Evolutionary conservation across 305 asterid species (phyloP).

Genomic region (Fraxinus baroniana): DNA sequence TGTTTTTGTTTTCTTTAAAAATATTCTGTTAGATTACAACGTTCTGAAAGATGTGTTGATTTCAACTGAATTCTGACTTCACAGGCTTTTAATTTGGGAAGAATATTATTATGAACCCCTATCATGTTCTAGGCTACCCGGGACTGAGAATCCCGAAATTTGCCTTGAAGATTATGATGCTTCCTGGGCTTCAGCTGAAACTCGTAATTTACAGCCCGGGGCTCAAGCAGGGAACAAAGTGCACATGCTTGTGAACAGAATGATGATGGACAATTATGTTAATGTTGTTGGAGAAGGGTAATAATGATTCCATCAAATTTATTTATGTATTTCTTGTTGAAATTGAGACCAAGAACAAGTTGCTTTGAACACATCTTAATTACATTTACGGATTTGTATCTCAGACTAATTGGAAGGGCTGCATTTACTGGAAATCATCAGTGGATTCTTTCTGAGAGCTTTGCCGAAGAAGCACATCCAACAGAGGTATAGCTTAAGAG

Average conservation of each 20-base stretch:
- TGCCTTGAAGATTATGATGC: conserved; percentile 37
- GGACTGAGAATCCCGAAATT: conserved; percentile 26
- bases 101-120: conserved; percentile 71
- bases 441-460: conserved; percentile 62
- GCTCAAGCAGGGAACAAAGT: conserved; percentile 44
- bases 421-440: conserved; percentile 82
- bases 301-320: background rate
- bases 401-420: conserved; percentile 80
- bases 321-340: background rate
- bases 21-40: background rate
- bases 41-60: conserved; percentile 7
- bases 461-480: conserved; percentile 51
- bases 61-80: conserved; percentile 21
- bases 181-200: conserved; percentile 40
- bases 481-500: conserved; percentile 58
- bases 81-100: conserved; percentile 92
- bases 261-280: conserved; percentile 83
- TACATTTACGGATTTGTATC: conserved; percentile 21
- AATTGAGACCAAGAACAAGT: background rate
- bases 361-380: background rate
- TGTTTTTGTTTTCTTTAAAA: conserved; percentile 22
- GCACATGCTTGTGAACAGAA: conserved; percentile 71
- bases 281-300: conserved; percentile 90
- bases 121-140: conserved; percentile 30
- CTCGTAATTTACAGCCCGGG: conserved; percentile 30